Base-by-base conservation (phyloP, 768 basidiomycete species). In the Terana coerulea region DNA sequence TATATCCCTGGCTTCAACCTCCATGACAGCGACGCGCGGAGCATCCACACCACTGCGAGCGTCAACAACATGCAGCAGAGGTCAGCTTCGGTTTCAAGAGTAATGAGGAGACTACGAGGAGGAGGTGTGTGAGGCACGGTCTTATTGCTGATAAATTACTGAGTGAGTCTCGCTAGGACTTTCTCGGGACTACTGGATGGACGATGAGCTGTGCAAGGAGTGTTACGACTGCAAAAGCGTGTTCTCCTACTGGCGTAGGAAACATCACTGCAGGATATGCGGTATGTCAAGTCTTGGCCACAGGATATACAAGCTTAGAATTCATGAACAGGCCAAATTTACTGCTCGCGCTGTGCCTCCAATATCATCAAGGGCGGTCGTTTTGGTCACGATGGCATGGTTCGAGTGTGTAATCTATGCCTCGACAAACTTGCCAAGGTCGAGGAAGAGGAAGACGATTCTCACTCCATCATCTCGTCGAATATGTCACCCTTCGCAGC, bases 161-260 rank as follows among this genome's bases (percentile, higher is more conserved):
- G 4, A 14, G 30, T 26, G 44, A 44, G 6, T 12, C 21, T 12
- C 50, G 17, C 4, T 46, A 91, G 91, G 90, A n/a, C 64, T 95
- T 17, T 91, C 91, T 21, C 83, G 86, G 56, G 91, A 97, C 62
- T 98, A 98, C 64, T 99, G 97, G 97, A 98, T 98, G 94, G 91
- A 93, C 54, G 95, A 98, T 63, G 92, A 92, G 62, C 88, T 89
- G 49, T 91, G 91, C 61, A 97, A 88, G 64, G 93, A 97, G 61
- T 95, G 94, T 63, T 95, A 92, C 64, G 94, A 95, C 67, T 97
- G 94, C 73, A 91, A 92, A 67, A 91, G 89, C 57, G 76, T 89
- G 43, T 99, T 99, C 70, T 91, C 92, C 0, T 81, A 94, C 2
- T 98, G 92, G 91, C 72, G 95, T 47, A 74, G 97, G 56, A 97